Percentiles rank a stretch among this genome's conserved stretches.
These are phyloP conservation scores for Thelonectria olida DNA, from an alignment of 2,329 filamentous ascomycete species.

Conservation along the genomic window DNA sequence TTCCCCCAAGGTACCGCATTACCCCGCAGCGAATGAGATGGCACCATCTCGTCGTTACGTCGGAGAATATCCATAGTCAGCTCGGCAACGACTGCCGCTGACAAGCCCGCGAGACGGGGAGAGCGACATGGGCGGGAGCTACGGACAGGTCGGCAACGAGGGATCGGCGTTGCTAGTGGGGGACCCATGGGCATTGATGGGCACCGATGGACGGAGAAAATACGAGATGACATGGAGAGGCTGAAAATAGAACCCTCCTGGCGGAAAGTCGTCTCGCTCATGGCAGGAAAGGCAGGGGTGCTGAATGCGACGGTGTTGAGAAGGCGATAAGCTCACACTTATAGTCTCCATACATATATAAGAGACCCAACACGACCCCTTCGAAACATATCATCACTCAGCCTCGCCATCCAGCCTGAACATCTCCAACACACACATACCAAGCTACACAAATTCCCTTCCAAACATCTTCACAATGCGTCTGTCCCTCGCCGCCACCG, in stretches of 20 bases:
- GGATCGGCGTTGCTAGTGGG: background rate
- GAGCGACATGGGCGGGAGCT: no score
- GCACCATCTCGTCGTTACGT: background rate
- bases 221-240: background rate
- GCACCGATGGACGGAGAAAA: background rate
- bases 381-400: background rate
- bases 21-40: background rate
- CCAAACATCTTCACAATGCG: conserved; percentile 31
- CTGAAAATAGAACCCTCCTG: conserved; percentile 3
- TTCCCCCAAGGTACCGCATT: background rate
- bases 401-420: background rate
- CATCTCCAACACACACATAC: background rate
- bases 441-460: background rate
- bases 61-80: background rate
- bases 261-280: background rate
- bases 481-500: conserved; percentile 37
- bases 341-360: no score
- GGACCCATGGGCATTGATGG: background rate
- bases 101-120: no score
- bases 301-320: background rate
- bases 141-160: background rate
- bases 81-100: background rate
- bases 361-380: no score
- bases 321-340: no score
- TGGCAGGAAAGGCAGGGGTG: background rate